Evolutionary conservation across 192 early-diverging fungal genomes (phyloP), one percentile per base, ranked within the genome.

Genomic region (Entomortierella chlamydospora): DNA sequence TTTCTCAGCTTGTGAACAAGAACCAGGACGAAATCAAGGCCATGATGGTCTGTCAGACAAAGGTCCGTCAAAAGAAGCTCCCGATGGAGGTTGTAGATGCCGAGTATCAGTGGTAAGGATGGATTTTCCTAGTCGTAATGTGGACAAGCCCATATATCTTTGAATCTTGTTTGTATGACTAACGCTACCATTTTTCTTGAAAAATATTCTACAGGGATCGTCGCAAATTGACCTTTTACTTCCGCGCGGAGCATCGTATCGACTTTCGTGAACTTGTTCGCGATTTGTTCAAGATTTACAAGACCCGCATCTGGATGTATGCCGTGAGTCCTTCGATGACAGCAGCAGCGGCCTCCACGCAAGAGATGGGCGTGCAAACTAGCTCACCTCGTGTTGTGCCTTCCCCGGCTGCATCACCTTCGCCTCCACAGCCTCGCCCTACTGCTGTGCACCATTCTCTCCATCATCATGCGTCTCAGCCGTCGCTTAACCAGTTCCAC

Each of bases 291-390:
- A 98, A 97, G 81, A 91, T 96, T 51, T 98, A 97, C 84, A 99
- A 99, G 82, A 97, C 97, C 22, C 92, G 97, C 47, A 97, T 99
- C 73, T 99, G 97, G 97, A 95, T 97, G 95, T 92, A 73, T 50
- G 83, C 83, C 51, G 83, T 83, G 22, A 83, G 80, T 47, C 51
- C 59, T 4, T 54, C 68, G 0, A 53, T 54, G 58, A 22, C 60
- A 12, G 30, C 68, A 18, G 33, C 37, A 1, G 3, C 42, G 1
- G 33, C 37, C 1, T 7, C 31, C 1, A 11, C 9, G 5, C 51
- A 18, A 6, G 59, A 71, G 20, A 23, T 26, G 9, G 29, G 50
- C 30, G 20, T 25, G 22, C 59, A 61, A 30, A 20, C 53, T 2
- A 71, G 41, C 42, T 31, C 58, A 23, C 39, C 60, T 56, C 49